phyloP scores from a whole-genome alignment of 2,329 filamentous ascomycete species.

The Camillea tinctor region DNA sequence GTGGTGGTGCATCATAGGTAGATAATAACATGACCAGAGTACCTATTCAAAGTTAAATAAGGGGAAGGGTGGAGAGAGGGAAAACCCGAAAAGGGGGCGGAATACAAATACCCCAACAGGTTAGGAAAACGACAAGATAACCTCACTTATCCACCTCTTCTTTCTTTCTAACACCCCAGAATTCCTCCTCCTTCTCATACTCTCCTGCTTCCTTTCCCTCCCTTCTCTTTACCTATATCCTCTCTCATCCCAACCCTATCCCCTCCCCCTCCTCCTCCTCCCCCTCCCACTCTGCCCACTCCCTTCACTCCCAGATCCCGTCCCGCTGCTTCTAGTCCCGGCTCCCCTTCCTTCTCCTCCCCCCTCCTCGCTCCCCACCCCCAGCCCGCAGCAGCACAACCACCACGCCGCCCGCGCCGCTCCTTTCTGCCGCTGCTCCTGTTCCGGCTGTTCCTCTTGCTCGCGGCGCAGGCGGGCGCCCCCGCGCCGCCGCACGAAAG shows the following conservation, averaged over 20 bases:
- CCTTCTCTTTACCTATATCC: not conserved
- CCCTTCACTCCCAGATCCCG: too few species aligned
- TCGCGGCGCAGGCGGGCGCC: not conserved
- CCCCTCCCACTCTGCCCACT: too few species aligned
- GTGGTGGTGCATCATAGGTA: not conserved
- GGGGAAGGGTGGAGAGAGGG: too few species aligned
- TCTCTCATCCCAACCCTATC: too few species aligned
- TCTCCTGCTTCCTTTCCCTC: not conserved
- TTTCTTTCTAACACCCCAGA: not conserved
- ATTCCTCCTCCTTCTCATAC: not conserved
- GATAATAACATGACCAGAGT: not conserved
- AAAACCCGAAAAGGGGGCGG: not conserved
- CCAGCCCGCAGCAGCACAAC: slow-evolving; percentile 9
- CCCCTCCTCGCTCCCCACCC: too few species aligned
- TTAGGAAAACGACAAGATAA: not conserved
- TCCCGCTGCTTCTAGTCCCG: too few species aligned
- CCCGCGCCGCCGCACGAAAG: slow-evolving; percentile 14
- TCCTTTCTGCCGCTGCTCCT: not conserved
- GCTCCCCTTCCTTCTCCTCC: too few species aligned
- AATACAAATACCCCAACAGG: not conserved
- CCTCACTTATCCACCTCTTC: not conserved
- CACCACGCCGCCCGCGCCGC: slow-evolving; percentile 13
- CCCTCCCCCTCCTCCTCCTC: too few species aligned
- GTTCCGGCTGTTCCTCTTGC: not conserved
- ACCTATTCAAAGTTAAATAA: not conserved